These are phyloP conservation scores for Ramaria sp. DNA, from an alignment of 768 basidiomycete genomes.

Conservation along the genomic window DNA sequence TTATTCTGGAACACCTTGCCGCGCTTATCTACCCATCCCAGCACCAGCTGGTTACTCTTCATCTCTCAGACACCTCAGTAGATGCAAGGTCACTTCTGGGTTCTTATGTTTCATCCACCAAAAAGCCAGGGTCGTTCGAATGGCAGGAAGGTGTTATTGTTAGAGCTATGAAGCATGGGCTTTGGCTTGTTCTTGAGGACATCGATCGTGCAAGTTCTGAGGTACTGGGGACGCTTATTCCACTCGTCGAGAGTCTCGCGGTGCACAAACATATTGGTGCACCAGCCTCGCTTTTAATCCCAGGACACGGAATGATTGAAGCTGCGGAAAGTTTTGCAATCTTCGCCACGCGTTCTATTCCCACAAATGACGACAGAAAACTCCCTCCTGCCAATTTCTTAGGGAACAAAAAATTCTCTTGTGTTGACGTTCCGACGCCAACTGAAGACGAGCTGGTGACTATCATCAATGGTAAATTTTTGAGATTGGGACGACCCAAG, in stretches of 20 bases:
- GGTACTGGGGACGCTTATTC: conserved; percentile 78
- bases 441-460: conserved; percentile 51
- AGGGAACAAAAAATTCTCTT: conserved; percentile 75
- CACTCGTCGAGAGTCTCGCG: conserved; percentile 64
- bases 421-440: conserved; percentile 54
- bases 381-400: conserved; percentile 63
- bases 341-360: conserved; percentile 77
- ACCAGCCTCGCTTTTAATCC: conserved; percentile 56
- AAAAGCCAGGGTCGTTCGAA: conserved; percentile 78
- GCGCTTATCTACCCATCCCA: conserved; percentile 45
- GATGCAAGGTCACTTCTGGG: conserved; percentile 91
- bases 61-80: conserved; percentile 90
- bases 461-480: conserved; percentile 63
- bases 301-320: conserved; percentile 60
- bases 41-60: conserved; percentile 73
- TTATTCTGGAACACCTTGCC: conserved; percentile 70
- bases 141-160: conserved; percentile 95
- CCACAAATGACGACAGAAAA: conserved; percentile 32
- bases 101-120: conserved; percentile 82
- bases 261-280: conserved; percentile 65
- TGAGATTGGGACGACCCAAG: conserved; percentile 39
- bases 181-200: conserved; percentile 89
- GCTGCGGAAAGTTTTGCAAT: conserved; percentile 75
- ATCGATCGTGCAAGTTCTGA: conserved; percentile 86
- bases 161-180: conserved; percentile 79